Evolutionary conservation across 2,329 filamentous ascomycete species (phyloP).

Genomic region (Arachnomyces sp.): DNA sequence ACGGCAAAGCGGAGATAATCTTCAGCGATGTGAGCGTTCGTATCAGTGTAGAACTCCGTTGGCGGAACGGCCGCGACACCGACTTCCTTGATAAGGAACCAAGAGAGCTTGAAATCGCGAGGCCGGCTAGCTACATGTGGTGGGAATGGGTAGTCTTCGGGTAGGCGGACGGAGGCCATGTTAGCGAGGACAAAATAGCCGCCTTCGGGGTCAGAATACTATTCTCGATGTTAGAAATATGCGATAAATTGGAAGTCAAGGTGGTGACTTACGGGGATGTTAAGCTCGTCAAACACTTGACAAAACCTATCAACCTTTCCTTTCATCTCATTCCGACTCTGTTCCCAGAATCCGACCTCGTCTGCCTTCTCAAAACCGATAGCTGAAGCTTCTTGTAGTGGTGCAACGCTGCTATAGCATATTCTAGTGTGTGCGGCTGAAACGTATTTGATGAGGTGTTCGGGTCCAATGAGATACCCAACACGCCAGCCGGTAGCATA

Average conservation of each 20-base stretch:
- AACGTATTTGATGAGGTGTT: constrained; percentile 84
- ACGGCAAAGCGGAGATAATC: constrained; percentile 93
- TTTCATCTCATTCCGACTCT: constrained; percentile 79
- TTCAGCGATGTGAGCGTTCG: constrained; percentile 76
- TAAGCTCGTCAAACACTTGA: constrained; percentile 66
- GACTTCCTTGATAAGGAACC: constrained; percentile 95
- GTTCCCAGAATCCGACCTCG: constrained; percentile 75
- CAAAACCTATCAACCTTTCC: constrained; percentile 83
- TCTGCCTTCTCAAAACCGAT: constrained; percentile 92
- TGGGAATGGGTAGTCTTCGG: constrained; percentile 79
- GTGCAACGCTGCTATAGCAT: constrained; percentile 89
- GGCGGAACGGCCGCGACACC: constrained; percentile 94
- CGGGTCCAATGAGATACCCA: constrained; percentile 85
- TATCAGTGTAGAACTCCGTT: constrained; percentile 90
- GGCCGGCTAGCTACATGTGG: constrained; percentile 77
- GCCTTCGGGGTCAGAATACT: constrained; percentile 86
- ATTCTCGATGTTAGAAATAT: neutral
- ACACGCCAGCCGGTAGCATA: constrained; percentile 97
- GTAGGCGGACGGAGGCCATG: constrained; percentile 77
- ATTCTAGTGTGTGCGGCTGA: constrained; percentile 90
- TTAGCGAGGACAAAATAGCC: constrained; percentile 98
- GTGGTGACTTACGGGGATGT: constrained; percentile 48
- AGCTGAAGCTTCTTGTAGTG: constrained; percentile 87
- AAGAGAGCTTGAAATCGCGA: constrained; percentile 86
- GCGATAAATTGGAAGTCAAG: neutral